These are phyloP conservation scores for Leishmania martiniquensis DNA, from an alignment of 208 protist genomes.

Conservation along the genomic window DNA sequence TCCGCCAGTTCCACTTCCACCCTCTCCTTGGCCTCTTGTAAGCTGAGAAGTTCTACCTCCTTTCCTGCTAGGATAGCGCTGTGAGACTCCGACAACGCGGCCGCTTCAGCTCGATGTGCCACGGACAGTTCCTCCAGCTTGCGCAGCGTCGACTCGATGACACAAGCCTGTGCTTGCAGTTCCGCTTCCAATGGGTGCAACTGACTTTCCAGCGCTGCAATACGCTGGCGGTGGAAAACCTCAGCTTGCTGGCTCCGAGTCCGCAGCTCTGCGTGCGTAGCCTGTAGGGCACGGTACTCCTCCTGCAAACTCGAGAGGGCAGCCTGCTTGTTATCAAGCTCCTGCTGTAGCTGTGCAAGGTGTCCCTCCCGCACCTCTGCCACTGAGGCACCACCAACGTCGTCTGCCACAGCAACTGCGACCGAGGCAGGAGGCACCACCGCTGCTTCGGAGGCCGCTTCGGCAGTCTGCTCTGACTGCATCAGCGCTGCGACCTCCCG, in stretches of 20 bases:
- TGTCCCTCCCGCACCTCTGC: neutral
- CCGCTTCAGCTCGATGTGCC: conserved; percentile 13
- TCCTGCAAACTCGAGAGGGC: conserved; percentile 3
- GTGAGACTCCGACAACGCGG: conserved; percentile 3
- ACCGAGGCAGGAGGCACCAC: neutral
- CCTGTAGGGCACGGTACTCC: conserved; percentile 13
- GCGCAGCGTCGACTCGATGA: conserved; percentile 11
- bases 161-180: conserved; percentile 17
- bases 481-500: conserved; percentile 14
- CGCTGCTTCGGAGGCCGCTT: neutral
- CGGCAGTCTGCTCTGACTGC: conserved; percentile 2
- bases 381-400: neutral
- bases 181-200: conserved; percentile 16
- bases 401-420: neutral
- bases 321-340: neutral
- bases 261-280: conserved; percentile 15
- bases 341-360: conserved; percentile 4
- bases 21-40: conserved; percentile 9
- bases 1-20: conserved; percentile 6
- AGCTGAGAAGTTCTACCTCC: neutral
- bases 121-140: conserved; percentile 18
- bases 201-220: conserved; percentile 19
- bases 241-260: conserved; percentile 9
- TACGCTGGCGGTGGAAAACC: conserved; percentile 11
- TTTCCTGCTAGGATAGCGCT: conserved; percentile 2